Base-by-base conservation (phyloP, 257 asterid genomes). In the Solanum paucissectum region DNA sequence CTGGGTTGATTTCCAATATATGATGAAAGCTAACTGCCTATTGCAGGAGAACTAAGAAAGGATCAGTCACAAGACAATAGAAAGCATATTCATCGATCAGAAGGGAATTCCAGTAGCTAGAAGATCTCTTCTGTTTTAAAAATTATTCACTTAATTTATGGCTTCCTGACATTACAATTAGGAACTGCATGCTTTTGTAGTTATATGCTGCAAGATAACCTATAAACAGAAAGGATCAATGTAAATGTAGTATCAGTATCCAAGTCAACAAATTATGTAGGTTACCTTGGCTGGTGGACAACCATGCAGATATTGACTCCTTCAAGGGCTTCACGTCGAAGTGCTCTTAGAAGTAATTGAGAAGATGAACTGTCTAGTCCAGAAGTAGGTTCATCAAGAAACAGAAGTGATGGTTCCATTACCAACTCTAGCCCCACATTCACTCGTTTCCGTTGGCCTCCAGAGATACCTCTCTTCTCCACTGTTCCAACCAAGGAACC, bases 261-360 rank as follows among this genome's bases (percentile, higher is more conserved):
- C 85, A 81, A 81, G 64, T 81, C 18, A 81, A 81, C 42, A 81
- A 49, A 27, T 84, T 37, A 18, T 25, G 9, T 29, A 58, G 7
- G 36, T 88, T 94, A 95, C 99, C 99, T 96, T 42, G 99, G 99
- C 86, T 96, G 99, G 91, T 96, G 99, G 86, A 96, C 98, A 74
- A 96, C 99, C 98, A 95, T 93, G 94, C 99, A 94, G 71, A 96
- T 96, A 64, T 95, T 95, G 68, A 95, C 99, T 60, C 99, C 99
- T 87, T 96, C 98, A 34, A 93, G 93, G 62, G 98, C 98, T 92
- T 96, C 99, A 21, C 98, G 98, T 81, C 94, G 96, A 92, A 96
- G 97, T 29, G 98, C 97, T 91, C 95, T 90, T 71, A 96, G 93
- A 86, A 96, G 99, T 73, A 95, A 94, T 90, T 96, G 98, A 89